Evolutionary conservation across 108 stramenopile species (phyloP), one percentile per base, ranked within the genome.

Genomic region (Nitzschia inconspicua): DNA sequence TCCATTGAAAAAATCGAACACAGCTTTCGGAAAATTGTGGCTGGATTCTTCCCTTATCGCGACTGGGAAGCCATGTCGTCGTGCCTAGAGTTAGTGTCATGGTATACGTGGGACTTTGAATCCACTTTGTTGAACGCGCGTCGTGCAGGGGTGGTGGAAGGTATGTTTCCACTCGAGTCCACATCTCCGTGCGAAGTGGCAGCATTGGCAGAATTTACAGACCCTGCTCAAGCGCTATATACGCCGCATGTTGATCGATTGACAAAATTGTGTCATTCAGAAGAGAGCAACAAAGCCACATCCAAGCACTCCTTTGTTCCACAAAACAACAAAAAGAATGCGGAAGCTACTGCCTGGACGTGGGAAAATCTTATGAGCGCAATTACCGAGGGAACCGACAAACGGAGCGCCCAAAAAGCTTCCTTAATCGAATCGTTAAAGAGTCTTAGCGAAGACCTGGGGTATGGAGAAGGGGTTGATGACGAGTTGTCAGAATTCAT

Each of bases 181-280:
- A 47, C 58, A 18, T 63, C 73, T 19, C 67, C 68, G 4, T 83
- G 82, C 52, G 60, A 79, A 16, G 51, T 83, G 39, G 78, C 77
- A 10, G 23, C 46, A 16, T 44, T 70, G 68, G 78, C 82, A 14
- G 82, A 78, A 32, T 64, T 83, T 4, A 28, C 49, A 1, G 39
- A 75, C 11, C 67, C 75, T 20, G 18, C 51, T 5, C n/a, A 27
- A 20, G 65, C 55, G 10, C 47, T 77, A 18, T 83, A 79, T 31
- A 50, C 13, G 29, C 78, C 82, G 20, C 73, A 77, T 34, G 24
- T 47, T n/a, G 39, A 77, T 14, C 41, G 47, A 6, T 54, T 77
- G n/a, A 14, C 36, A 31, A 39, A 25, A 6, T 31, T 14, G 11
- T 56, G 54, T 56, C 13, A n/a, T n/a, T n/a, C n/a, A n/a, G n/a